Evolutionary conservation across 2,329 filamentous ascomycete species (phyloP), one percentile per base, ranked within the genome.

Genomic region (Talaromyces amestolkiae): DNA sequence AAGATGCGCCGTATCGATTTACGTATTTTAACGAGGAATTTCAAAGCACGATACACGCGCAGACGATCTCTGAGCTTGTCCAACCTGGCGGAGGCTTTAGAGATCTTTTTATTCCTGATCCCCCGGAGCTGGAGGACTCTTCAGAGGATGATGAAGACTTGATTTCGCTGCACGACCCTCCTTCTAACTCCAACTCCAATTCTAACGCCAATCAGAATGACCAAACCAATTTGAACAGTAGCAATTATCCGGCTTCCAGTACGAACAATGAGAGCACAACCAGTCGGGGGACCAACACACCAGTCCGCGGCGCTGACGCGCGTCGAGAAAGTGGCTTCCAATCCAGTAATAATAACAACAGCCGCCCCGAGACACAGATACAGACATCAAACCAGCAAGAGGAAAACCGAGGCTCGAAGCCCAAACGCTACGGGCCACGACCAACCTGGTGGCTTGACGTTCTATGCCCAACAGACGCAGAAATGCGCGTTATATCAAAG

Each of bases 11-110:
- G 0, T 98, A 96, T 76, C 87, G 95, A 31, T 99, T 97, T 76
- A 98, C 95, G 0, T 99, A 99, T 77, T 99, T 99, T 84, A 98
- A 98, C 77, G 95, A 98, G 75, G 92, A 97, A 68, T 92, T 98
- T 64, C 90, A 92, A 72, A 96, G 91, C 76, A 99, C 95, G 0
- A 96, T 99, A 68, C 95, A 99, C 77, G 95, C 93, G 67, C 92
- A 96, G 77, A 95, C 91, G 0, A 97, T 99, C 65, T 96, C 93
- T 2, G 95, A 97, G 75, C 85, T 99, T 22, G 86, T 96, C 9
- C 93, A 97, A 70, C 89, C 91, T 0, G 95, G 92, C 6, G 86
- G 89, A 67, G 91, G 86, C 51, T 99, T 99, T 76, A 85, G 85
- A 66, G 91, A 97, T 71, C 85, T 99, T 0, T 99, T 99, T 74